phyloP scores from a whole-genome alignment of 805 yeast genomes.

The Ogataea trehalophila region DNA sequence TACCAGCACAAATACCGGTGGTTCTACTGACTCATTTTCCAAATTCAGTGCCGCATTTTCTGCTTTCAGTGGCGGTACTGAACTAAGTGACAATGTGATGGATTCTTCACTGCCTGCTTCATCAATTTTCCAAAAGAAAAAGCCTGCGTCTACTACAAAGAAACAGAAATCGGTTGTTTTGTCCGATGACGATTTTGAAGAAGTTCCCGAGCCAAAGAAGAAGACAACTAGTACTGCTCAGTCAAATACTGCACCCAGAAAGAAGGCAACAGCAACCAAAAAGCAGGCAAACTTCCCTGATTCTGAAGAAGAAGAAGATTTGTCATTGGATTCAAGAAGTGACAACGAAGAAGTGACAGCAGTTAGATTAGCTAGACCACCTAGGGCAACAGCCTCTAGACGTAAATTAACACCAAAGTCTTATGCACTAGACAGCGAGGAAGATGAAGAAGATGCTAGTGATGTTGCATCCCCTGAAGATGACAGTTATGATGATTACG shows the following conservation, averaged over 20 bases:
- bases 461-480: conserved; percentile 11
- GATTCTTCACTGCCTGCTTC: conserved; percentile 13
- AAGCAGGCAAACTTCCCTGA: neutral
- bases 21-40: conserved; percentile 8
- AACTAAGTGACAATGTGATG: neutral
- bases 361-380: conserved; percentile 5
- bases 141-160: conserved; percentile 3
- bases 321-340: conserved; percentile 8
- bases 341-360: conserved; percentile 6
- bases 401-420: conserved; percentile 17
- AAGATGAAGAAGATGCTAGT: conserved; percentile 1
- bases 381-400: conserved; percentile 3
- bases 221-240: neutral
- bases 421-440: conserved; percentile 8
- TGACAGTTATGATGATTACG: conserved; percentile 19
- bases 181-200: conserved; percentile 4
- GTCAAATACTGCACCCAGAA: neutral
- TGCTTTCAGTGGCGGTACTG: conserved; percentile 7
- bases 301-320: conserved; percentile 7
- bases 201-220: neutral
- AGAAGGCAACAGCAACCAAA: neutral
- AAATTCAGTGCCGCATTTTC: conserved; percentile 21
- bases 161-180: conserved; percentile 1
- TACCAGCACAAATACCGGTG: neutral
- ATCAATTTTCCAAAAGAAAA: conserved; percentile 11